Percentiles rank a stretch among this genome's conserved stretches.
These are phyloP conservation scores for Colletotrichum eremochloae DNA, from an alignment of 2,329 filamentous ascomycete species.

Conservation along the genomic window DNA sequence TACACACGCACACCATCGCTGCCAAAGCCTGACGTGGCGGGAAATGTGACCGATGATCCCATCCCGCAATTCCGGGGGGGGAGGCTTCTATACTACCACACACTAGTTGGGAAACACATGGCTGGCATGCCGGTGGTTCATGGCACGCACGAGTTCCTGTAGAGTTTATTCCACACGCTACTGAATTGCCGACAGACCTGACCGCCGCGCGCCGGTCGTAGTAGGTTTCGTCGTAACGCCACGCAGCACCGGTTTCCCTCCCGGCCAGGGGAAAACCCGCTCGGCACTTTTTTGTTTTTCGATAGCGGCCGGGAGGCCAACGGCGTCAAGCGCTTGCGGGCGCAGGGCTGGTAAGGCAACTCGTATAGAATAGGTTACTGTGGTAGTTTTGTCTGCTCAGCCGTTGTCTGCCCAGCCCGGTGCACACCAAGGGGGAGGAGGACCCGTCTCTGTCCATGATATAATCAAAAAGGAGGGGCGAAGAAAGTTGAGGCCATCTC, in stretches of 20 bases:
- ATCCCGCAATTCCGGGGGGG: slow-evolving; percentile 5
- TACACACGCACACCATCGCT: not conserved
- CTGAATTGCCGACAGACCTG: slow-evolving; percentile 31
- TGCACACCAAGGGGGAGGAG: too few relatives aligned
- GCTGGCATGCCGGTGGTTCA: slow-evolving; percentile 37
- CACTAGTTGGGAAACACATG: slow-evolving; percentile 30
- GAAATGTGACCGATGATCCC: slow-evolving; percentile 16
- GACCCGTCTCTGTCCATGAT: not conserved
- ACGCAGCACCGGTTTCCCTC: not conserved
- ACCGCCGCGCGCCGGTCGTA: slow-evolving; percentile 11
- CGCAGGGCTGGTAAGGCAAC: not conserved
- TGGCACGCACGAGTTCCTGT: slow-evolving; percentile 30
- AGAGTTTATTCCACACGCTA: not conserved
- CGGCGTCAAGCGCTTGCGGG: not conserved
- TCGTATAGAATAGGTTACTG: not conserved
- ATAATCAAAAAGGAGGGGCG: not conserved
- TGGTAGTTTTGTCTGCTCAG: too few relatives aligned
- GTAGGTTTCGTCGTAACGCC: slow-evolving; percentile 30
- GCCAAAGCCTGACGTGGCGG: not conserved
- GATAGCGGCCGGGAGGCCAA: too few relatives aligned
- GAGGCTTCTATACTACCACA: not conserved
- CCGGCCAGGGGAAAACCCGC: not conserved
- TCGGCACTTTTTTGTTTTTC: not conserved
- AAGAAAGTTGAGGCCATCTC: slow-evolving; percentile 5
- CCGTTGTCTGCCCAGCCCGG: too few relatives aligned